These are phyloP conservation scores for Piper betle DNA, from an alignment of 164 flowering plant species.

Conservation along the genomic window DNA sequence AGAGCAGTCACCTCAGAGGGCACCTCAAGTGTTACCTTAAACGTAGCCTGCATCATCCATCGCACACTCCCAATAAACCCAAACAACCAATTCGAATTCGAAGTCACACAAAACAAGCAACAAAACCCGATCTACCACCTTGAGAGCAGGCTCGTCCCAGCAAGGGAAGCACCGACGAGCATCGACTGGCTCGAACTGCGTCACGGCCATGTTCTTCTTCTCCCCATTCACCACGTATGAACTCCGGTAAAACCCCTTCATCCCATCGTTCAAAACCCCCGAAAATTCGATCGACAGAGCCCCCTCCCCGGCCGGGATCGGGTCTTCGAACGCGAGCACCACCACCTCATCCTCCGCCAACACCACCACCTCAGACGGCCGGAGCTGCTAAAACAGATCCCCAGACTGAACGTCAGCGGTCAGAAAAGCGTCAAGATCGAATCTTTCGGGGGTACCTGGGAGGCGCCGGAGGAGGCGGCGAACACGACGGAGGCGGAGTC, in stretches of 20 bases:
- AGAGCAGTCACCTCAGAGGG: constrained; percentile 78
- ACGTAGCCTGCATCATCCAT: constrained; percentile 52
- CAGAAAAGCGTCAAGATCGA: not conserved
- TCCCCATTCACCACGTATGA: constrained; percentile 45
- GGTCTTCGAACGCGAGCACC: constrained; percentile 32
- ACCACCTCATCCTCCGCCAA: constrained; percentile 42
- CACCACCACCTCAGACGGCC: constrained; percentile 23
- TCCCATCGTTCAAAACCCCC: constrained; percentile 64
- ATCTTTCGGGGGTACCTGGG: not conserved
- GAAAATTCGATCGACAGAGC: constrained; percentile 28
- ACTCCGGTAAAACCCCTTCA: constrained; percentile 96
- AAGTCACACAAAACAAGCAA: not conserved
- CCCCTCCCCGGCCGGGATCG: constrained; percentile 26
- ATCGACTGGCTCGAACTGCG: constrained; percentile 93
- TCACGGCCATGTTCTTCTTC: constrained; percentile 95
- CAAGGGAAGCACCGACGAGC: constrained; percentile 97
- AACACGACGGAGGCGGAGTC: constrained; percentile 16
- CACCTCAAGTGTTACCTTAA: constrained; percentile 72
- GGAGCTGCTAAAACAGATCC: constrained; percentile 1
- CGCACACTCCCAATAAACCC: not conserved
- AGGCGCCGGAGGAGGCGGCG: constrained; percentile 1
- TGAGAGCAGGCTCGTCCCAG: constrained; percentile 97
- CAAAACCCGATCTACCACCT: constrained; percentile 34
- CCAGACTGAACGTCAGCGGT: not conserved
- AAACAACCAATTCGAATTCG: not conserved